These are phyloP conservation scores for Ustilago cynodontis DNA, from an alignment of 1,284 basidiomycete species.

Conservation along the genomic window DNA sequence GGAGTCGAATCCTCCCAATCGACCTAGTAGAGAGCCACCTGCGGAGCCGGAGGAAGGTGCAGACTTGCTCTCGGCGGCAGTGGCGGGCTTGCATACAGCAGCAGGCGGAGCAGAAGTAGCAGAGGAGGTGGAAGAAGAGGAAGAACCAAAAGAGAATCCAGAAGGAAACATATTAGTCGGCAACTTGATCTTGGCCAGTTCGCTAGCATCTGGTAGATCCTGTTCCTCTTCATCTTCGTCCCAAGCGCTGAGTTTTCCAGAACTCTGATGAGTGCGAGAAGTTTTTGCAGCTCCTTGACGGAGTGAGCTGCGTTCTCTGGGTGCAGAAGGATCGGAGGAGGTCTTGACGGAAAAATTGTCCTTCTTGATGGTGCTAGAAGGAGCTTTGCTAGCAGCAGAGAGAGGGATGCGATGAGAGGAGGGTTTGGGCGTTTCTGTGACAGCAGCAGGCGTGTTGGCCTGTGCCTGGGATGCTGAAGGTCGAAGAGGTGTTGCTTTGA, in stretches of 20 bases:
- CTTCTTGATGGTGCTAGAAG: slow-evolving; percentile 35
- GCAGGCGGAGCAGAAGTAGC: slow-evolving; percentile 2
- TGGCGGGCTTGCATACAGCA: slow-evolving; percentile 1
- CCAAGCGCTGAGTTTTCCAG: slow-evolving; percentile 63
- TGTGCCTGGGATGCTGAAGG: slow-evolving; percentile 13
- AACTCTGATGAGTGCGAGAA: slow-evolving; percentile 60
- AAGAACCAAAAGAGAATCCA: slow-evolving; percentile 59
- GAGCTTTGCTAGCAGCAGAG: slow-evolving; percentile 37
- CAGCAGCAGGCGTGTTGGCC: slow-evolving; percentile 13
- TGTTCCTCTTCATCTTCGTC: slow-evolving; percentile 67
- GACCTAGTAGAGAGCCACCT: slow-evolving; percentile 41
- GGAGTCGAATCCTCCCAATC: slow-evolving; percentile 54
- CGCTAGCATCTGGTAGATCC: slow-evolving; percentile 59
- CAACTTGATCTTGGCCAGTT: slow-evolving; percentile 66
- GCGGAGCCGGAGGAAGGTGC: slow-evolving; percentile 6
- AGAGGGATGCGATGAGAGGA: slow-evolving; percentile 44
- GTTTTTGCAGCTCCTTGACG: slow-evolving; percentile 64
- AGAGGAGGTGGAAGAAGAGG: not conserved
- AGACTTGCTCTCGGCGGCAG: not conserved
- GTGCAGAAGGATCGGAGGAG: slow-evolving; percentile 38
- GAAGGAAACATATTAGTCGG: slow-evolving; percentile 63
- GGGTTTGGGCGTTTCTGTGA: slow-evolving; percentile 38
- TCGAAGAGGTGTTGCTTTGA: slow-evolving; percentile 47
- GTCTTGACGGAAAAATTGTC: slow-evolving; percentile 58
- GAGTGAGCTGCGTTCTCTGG: slow-evolving; percentile 59